These are phyloP conservation scores for Lentinula edodes DNA, from an alignment of 768 basidiomycete genomes.

Conservation along the genomic window DNA sequence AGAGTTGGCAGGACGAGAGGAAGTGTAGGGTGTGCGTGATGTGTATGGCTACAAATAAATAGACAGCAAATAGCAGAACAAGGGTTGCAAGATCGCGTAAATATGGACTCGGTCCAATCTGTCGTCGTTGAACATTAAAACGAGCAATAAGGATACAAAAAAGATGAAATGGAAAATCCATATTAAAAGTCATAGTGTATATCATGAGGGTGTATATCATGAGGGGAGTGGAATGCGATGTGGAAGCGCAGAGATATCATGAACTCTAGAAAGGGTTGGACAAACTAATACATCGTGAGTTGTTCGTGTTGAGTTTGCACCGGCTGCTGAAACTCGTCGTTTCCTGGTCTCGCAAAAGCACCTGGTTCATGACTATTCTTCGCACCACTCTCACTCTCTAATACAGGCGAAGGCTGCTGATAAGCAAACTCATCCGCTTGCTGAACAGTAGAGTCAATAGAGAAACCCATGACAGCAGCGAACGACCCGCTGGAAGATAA, in stretches of 20 bases:
- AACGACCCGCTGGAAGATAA: constrained; percentile 2
- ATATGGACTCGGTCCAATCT: neutral
- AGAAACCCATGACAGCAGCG: neutral
- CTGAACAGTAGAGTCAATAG: neutral
- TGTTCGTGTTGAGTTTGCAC: neutral
- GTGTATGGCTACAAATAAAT: neutral
- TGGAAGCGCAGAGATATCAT: neutral
- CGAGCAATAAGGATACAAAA: neutral
- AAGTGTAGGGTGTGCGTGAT: neutral
- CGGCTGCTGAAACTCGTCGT: neutral
- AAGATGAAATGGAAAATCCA: neutral
- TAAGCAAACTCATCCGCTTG: neutral
- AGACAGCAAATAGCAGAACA: neutral
- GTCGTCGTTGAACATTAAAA: neutral
- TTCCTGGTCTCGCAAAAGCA: neutral
- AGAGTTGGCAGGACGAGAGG: neutral
- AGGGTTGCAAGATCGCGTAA: neutral
- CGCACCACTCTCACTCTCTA: neutral
- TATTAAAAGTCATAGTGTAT: neutral
- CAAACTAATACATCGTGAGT: neutral
- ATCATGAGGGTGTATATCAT: neutral
- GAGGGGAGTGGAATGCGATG: neutral
- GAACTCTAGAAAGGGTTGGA: neutral
- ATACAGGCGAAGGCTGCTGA: neutral
- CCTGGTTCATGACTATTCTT: neutral